Conservation (phyloP, 2,329 filamentous ascomycete genomes). For the Dothiorella sarmentorum region DNA sequence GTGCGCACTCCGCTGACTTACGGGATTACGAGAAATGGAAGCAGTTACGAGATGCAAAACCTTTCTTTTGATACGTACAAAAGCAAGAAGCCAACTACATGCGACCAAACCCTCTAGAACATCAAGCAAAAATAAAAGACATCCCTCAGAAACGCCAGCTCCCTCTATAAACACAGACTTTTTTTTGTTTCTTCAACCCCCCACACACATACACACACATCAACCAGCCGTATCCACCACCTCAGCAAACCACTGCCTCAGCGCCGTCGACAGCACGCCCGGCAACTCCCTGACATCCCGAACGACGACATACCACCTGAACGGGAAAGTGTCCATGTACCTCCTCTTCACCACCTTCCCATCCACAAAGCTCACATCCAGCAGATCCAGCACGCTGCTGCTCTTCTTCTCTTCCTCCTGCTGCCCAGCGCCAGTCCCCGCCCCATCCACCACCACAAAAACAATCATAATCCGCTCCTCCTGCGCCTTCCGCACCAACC, state of each 20-base stretch:
- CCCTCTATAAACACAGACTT: not conserved
- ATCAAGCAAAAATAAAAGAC: too few species aligned
- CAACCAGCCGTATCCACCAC: conserved; percentile 46
- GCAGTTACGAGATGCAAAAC: too few species aligned
- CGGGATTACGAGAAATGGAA: too few species aligned
- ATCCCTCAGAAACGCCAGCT: not conserved
- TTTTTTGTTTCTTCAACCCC: not conserved
- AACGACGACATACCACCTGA: conserved; percentile 94
- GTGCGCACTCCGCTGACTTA: too few species aligned
- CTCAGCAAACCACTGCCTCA: conserved; percentile 94
- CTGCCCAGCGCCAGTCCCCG: conserved; percentile 19
- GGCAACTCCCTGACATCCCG: conserved; percentile 89
- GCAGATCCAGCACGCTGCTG: conserved; percentile 79
- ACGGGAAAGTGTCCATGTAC: conserved; percentile 94
- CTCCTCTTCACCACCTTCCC: conserved; percentile 73
- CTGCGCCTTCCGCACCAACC: conserved; percentile 79
- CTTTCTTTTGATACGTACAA: too few species aligned
- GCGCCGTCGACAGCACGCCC: conserved; percentile 75
- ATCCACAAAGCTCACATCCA: conserved; percentile 79
- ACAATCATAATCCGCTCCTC: conserved; percentile 97
- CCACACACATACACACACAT: too few species aligned
- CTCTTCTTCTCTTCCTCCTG: conserved; percentile 42
- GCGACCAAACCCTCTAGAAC: too few species aligned
- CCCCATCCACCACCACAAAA: conserved; percentile 88
- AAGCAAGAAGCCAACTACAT: too few species aligned